Conservation (phyloP, 441 rosid species). For the Erysimum pusillum region DNA sequence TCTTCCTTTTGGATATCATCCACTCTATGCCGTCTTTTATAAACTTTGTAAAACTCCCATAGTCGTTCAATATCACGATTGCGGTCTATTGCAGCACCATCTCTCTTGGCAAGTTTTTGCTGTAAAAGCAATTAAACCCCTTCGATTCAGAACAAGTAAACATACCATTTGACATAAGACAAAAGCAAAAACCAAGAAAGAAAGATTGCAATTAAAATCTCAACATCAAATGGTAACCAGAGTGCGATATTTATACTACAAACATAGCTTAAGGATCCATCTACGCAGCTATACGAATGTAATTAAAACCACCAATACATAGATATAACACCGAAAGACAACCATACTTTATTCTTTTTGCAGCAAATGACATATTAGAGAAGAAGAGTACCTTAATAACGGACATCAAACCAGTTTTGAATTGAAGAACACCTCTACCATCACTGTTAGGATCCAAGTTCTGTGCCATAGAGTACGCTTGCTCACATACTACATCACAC, state of each 20-base stretch:
- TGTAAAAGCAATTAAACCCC: conserved; percentile 55
- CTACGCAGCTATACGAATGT: conserved; percentile 18
- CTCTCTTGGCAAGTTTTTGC: conserved; percentile 98
- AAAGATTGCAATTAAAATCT: background rate
- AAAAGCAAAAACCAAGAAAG: conserved; percentile 30
- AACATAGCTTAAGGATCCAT: conserved; percentile 2
- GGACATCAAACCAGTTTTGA: conserved; percentile 98
- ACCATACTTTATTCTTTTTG: background rate
- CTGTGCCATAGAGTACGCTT: conserved; percentile 97
- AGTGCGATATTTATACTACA: conserved; percentile 12
- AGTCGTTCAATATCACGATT: conserved; percentile 84
- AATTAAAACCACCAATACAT: conserved; percentile 12
- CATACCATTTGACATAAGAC: conserved; percentile 21
- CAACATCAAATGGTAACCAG: conserved; percentile 6
- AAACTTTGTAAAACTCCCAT: conserved; percentile 85
- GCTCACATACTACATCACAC: conserved; percentile 81
- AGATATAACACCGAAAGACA: conserved; percentile 22
- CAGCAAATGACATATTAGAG: conserved; percentile 9
- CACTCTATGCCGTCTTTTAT: conserved; percentile 80
- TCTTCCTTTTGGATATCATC: conserved; percentile 95
- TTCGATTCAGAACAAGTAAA: conserved; percentile 38
- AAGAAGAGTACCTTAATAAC: conserved; percentile 76
- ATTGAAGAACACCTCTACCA: conserved; percentile 99
- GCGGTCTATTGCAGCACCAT: conserved; percentile 83
- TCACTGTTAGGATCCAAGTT: conserved; percentile 94